phyloP scores from a whole-genome alignment of 768 basidiomycete genomes.

The Imleria badia region DNA sequence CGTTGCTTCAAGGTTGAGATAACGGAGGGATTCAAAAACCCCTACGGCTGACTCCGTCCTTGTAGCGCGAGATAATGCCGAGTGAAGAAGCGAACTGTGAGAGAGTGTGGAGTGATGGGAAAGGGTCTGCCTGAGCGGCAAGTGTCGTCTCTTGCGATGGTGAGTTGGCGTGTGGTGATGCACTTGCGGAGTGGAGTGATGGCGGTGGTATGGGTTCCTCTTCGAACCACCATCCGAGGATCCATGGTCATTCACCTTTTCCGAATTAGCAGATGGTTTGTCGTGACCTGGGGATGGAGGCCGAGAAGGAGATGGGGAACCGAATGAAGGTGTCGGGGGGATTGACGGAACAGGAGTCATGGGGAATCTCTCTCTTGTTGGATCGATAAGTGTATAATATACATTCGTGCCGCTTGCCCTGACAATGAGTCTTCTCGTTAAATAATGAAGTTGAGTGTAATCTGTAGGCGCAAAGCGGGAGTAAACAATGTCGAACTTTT shows the following conservation, averaged over 20 bases:
- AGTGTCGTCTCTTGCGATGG: slow-evolving; percentile 8
- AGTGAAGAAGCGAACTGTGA: slow-evolving; percentile 40
- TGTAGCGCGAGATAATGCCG: slow-evolving; percentile 31
- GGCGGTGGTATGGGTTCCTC: not conserved
- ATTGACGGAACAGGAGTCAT: slow-evolving; percentile 42
- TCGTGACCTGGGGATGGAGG: slow-evolving; percentile 29
- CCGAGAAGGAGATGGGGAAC: slow-evolving; percentile 33
- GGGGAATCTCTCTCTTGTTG: slow-evolving; percentile 56
- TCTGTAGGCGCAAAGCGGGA: slow-evolving; percentile 58
- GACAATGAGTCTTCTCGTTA: slow-evolving; percentile 51
- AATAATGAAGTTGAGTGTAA: slow-evolving; percentile 50
- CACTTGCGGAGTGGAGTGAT: not conserved
- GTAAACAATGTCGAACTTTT: slow-evolving; percentile 59
- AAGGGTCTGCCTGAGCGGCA: slow-evolving; percentile 7
- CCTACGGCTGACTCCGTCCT: slow-evolving; percentile 60
- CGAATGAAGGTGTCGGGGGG: slow-evolving; percentile 34
- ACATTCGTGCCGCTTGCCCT: slow-evolving; percentile 58
- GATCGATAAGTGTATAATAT: slow-evolving; percentile 65
- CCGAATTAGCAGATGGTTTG: not conserved
- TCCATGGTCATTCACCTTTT: not conserved
- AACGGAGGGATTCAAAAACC: slow-evolving; percentile 69
- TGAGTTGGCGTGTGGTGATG: slow-evolving; percentile 4
- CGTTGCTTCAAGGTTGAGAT: slow-evolving; percentile 63
- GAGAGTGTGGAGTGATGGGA: slow-evolving; percentile 30
- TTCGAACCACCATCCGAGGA: not conserved